phyloP scores from a whole-genome alignment of 352 stramenopile genomes.

The Chrysophaeum taylorii region DNA sequence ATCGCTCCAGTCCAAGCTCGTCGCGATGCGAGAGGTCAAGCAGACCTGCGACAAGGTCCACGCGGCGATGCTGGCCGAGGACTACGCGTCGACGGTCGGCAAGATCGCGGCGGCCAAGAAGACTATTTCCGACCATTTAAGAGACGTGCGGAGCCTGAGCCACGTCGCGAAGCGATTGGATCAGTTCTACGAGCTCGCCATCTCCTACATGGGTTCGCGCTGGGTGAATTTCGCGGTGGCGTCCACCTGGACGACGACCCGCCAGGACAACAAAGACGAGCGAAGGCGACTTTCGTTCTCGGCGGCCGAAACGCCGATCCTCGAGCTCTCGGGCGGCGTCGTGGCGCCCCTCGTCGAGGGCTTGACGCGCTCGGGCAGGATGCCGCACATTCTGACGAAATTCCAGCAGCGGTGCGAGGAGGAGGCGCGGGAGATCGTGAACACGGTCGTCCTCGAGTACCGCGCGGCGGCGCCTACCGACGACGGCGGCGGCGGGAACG shows the following conservation, averaged over 20 bases:
- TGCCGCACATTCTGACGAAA: neutral
- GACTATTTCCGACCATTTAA: neutral
- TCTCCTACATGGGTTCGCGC: neutral
- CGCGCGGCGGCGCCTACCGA: no score
- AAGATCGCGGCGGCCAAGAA: neutral
- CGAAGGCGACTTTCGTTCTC: no score
- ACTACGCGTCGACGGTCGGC: neutral
- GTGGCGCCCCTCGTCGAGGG: conserved; percentile 4
- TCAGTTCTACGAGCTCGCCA: conserved; percentile 13
- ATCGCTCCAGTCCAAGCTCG: conserved; percentile 1
- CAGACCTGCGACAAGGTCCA: neutral
- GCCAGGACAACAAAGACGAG: no score
- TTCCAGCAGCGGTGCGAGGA: conserved; percentile 8
- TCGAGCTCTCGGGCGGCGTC: no score
- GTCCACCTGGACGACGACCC: neutral
- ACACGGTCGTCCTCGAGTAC: conserved; percentile 15
- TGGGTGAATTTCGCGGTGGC: neutral
- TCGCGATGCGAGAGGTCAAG: neutral
- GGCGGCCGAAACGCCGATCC: no score
- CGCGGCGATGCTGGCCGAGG: conserved; percentile 2
- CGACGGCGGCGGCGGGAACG: neutral
- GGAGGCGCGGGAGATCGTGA: neutral
- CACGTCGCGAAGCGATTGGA: neutral
- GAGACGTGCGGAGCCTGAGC: neutral
- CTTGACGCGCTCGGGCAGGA: neutral